Percentiles rank a stretch among this genome's conserved stretches.
phyloP scores from a whole-genome alignment of 306 rosid genomes.

The Fragaria vesca region DNA sequence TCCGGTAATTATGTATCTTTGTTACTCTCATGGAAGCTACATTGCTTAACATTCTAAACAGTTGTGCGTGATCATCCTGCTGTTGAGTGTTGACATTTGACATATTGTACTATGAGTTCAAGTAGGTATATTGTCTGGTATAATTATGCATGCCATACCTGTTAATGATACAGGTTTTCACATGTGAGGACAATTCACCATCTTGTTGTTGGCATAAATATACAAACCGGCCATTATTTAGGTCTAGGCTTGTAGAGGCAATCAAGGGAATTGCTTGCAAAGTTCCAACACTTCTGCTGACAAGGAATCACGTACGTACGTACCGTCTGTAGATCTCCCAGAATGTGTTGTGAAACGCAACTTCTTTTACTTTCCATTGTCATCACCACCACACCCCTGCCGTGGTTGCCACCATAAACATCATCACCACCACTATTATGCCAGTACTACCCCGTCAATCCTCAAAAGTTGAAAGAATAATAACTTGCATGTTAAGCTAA shows the following conservation, averaged over 20 bases:
- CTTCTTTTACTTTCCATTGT: too few relatives aligned
- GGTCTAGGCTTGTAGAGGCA: conserved; percentile 87
- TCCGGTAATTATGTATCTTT: background rate
- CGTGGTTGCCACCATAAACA: too few relatives aligned
- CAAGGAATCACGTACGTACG: conserved; percentile 18
- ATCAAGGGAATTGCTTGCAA: conserved; percentile 75
- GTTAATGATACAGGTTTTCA: conserved; percentile 63
- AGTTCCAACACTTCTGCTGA: too few relatives aligned
- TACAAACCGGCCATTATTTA: conserved; percentile 70
- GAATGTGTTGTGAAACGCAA: conserved; percentile 55
- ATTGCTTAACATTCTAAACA: too few relatives aligned
- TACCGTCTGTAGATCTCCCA: conserved; percentile 31
- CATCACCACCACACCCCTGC: too few relatives aligned
- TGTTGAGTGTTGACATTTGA: background rate
- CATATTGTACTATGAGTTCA: conserved; percentile 1
- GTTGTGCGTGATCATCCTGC: background rate
- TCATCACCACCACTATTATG: too few relatives aligned
- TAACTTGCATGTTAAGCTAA: too few relatives aligned
- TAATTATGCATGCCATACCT: conserved; percentile 8
- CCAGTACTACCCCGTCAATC: too few relatives aligned
- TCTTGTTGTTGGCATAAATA: conserved; percentile 85
- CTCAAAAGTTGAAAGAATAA: too few relatives aligned
- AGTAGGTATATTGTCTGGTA: background rate
- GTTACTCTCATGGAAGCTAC: background rate
- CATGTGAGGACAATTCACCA: conserved; percentile 90